Base-by-base conservation (phyloP, 257 asterid genomes). In the Penstemon davidsonii region DNA sequence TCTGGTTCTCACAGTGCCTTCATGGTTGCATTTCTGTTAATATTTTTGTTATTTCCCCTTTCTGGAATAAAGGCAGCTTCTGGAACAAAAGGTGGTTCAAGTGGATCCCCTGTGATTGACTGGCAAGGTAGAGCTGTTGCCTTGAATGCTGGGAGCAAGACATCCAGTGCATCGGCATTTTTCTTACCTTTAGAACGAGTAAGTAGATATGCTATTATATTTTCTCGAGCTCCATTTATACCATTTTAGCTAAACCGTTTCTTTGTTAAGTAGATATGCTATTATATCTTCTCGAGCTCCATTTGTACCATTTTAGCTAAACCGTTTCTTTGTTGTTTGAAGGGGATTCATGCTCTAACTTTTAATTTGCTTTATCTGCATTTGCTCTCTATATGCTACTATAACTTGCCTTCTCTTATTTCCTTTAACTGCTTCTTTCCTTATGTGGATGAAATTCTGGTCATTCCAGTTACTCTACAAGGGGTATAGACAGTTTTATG, bases 21-120 rank as follows among this genome's bases (percentile, higher is more conserved):
- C 12, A 54, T 15, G n/a, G 40, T 67, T 49, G 68, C 55, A 15
- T 76, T 52, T 6, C 57, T 40, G 42, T 55, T 47, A 7, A 49
- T 39, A 4, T 0, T 70, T 64, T 62, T 40, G 8, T 68, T 68
- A 55, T 60, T 50, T 51, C 64, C 45, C 60, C 62, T 45, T 56
- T 39, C 33, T 62, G 70, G 74, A 56, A 59, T 49, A 62, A 86
- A 94, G 99, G 99, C 99, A 47, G 99, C 99, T 79, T 94, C 99
- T n/a, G 99, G 99, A 76, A 94, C 99, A 15, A 94, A 91, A 84
- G 99, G 99, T 53, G 99, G 99, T 73, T 94, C 99, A 74, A 94
- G 99, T 85, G 99, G 99, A 65, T 94, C 99, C 65, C 99, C 99
- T 38, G 99, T 91, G 53, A 94, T 94, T 78, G 96, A 94, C 81